Base-by-base conservation (phyloP, 768 basidiomycete genomes). In the Gymnopilus dilepis region DNA sequence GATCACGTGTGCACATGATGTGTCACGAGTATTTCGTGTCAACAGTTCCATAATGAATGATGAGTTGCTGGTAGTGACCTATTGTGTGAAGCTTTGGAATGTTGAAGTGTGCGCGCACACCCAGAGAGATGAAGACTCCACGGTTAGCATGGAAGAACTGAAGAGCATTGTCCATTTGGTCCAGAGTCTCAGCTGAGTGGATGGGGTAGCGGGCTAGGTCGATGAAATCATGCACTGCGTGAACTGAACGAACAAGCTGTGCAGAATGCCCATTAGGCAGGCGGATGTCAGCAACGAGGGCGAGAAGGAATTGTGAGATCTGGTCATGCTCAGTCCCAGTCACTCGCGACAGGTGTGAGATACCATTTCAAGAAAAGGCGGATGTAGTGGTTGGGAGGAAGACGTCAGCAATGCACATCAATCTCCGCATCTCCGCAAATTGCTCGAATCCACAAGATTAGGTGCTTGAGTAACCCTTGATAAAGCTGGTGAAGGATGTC, bases 391-490 rank as follows among this genome's bases (percentile, higher is more conserved):
- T 66, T 68, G 1, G 63, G 65, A 2, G 76, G 73, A 48, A 82
- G 67, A 2, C 65, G 55, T 11, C 68, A 66, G 61, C 76, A 77
- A 0, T 76, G 72, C 0, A 65, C 65, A 66, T 84, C 82, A 40
- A 83, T 63, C 55, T 79, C 78, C 1, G 67, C 62, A 1, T 61
- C 61, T 11, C 67, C 63, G 4, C 66, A 64, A 1, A 66, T 66
- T 50, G 47, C 21, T 9, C 65, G 58, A 13, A 71, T 60, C 82
- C 81, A 84, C 0, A 47, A 48, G 1, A 80, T 66, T 0, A 81
- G 55, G 57, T 82, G 80, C 54, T 80, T 80, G 66, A 84, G 69
- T 1, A 82, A 58, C 0, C 83, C 83, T 63, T 85, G 81, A n/a
- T n/a, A n/a, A n/a, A n/a, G n/a, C n/a, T n/a, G n/a, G n/a, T n/a